A percentile compares a stretch with the other conserved stretches of the same genome.
These are phyloP conservation scores for Podaxis mareebaensis DNA, from an alignment of 768 basidiomycete species.

Conservation along the genomic window DNA sequence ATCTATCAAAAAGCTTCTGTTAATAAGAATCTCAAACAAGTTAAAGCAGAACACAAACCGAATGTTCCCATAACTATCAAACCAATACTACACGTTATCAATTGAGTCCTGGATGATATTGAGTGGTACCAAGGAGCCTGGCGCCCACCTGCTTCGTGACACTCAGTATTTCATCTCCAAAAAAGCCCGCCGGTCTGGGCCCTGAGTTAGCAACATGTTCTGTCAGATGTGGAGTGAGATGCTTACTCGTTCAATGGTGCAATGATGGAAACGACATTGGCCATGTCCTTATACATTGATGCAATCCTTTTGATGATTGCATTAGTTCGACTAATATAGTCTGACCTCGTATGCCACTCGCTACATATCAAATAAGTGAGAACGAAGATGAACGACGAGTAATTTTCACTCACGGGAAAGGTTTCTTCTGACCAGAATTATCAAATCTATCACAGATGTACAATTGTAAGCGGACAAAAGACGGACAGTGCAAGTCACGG, in stretches of 20 bases:
- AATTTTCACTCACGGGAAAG: conserved; percentile 46
- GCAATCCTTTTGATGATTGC: conserved; percentile 64
- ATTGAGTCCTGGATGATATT: neutral
- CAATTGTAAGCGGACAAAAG: neutral
- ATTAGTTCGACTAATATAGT: conserved; percentile 68
- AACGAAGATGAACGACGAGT: neutral
- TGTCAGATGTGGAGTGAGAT: neutral
- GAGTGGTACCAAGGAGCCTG: no score
- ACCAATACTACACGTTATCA: conserved; percentile 53
- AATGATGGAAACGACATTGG: conserved; percentile 62
- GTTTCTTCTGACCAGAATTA: conserved; percentile 71
- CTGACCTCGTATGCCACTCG: conserved; percentile 65
- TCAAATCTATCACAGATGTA: conserved; percentile 55
- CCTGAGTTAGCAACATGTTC: conserved; percentile 1
- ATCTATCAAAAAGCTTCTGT: conserved; percentile 27
- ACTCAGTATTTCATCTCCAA: conserved; percentile 49
- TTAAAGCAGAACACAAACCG: conserved; percentile 40
- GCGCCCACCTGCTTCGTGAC: conserved; percentile 43
- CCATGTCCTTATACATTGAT: conserved; percentile 53
- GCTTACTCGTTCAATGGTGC: conserved; percentile 79
- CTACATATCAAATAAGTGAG: conserved; percentile 25
- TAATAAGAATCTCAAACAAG: conserved; percentile 14
- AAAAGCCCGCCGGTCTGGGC: conserved; percentile 71
- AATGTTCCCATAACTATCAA: conserved; percentile 73
- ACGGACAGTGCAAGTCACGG: conserved; percentile 11